Percentiles rank a stretch among this genome's conserved stretches.
Evolutionary conservation across 2,329 filamentous ascomycete species (phyloP).

Genomic region (Hortaea werneckii): DNA sequence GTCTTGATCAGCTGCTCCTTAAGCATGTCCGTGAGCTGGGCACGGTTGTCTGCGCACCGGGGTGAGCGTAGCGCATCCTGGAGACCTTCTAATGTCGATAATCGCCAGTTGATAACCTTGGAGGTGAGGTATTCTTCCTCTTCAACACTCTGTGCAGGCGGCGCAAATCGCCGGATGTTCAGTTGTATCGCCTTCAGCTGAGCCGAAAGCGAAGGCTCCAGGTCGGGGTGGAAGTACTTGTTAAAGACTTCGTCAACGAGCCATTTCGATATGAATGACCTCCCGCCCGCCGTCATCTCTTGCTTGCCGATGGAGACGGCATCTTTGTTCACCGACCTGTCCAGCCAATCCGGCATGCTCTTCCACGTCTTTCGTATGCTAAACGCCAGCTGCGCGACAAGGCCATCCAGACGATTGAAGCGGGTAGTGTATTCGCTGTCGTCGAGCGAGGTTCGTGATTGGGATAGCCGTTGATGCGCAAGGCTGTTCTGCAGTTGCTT

Average conservation of each 20-base stretch:
- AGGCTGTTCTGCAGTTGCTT: constrained; percentile 96
- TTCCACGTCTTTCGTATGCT: constrained; percentile 95
- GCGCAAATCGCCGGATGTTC: constrained; percentile 71
- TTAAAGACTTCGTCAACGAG: constrained; percentile 85
- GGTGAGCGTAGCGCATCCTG: constrained; percentile 57
- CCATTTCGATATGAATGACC: constrained; percentile 82
- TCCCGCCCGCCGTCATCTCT: constrained; percentile 93
- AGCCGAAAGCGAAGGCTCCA: constrained; percentile 65
- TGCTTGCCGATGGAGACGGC: constrained; percentile 81
- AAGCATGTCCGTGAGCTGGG: constrained; percentile 45
- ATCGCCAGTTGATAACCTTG: constrained; percentile 85
- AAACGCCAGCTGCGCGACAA: constrained; percentile 90
- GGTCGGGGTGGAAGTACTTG: constrained; percentile 80
- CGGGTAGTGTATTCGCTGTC: constrained; percentile 87
- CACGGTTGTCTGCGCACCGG: constrained; percentile 55
- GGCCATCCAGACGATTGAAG: constrained; percentile 83
- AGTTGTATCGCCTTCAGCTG: constrained; percentile 79
- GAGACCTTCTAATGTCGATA: constrained; percentile 88
- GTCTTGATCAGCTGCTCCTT: constrained; percentile 60
- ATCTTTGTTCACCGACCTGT: constrained; percentile 70
- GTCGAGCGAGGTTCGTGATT: constrained; percentile 87
- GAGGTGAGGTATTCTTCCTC: constrained; percentile 80
- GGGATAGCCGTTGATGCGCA: constrained; percentile 87
- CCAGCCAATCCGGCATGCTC: constrained; percentile 68
- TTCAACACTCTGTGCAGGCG: constrained; percentile 65